A percentile compares a stretch with the other conserved stretches of the same genome.
Evolutionary conservation across 352 stramenopile genomes (phyloP).

Genomic region (Phytophthora pini): DNA sequence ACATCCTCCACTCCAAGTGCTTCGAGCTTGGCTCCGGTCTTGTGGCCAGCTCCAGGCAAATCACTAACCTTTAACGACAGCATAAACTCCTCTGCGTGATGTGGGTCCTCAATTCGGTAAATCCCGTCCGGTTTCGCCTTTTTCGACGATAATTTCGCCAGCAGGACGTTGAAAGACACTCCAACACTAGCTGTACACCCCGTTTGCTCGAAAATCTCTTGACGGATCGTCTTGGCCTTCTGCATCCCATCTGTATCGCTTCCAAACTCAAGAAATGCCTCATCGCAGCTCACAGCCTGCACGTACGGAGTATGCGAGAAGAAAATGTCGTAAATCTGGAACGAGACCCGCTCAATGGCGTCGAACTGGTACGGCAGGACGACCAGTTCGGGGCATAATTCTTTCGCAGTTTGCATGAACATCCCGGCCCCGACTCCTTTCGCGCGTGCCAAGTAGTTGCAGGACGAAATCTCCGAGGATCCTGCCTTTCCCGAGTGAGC

Average conservation of each 20-base stretch:
- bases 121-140: slow-evolving; percentile 94
- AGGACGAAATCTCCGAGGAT: slow-evolving; percentile 94
- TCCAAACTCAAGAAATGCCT: slow-evolving; percentile 93
- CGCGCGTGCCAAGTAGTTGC: slow-evolving; percentile 94
- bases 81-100: slow-evolving; percentile 71
- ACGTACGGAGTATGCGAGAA: slow-evolving; percentile 88
- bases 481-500: slow-evolving; percentile 85
- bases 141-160: slow-evolving; percentile 94
- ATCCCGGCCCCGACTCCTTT: slow-evolving; percentile 94
- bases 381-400: slow-evolving; percentile 92
- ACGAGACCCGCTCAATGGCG: slow-evolving; percentile 89
- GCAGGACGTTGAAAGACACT: slow-evolving; percentile 93
- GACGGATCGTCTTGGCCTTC: slow-evolving; percentile 75
- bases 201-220: slow-evolving; percentile 79
- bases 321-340: slow-evolving; percentile 93
- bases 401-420: slow-evolving; percentile 93
- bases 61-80: slow-evolving; percentile 68
- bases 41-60: slow-evolving; percentile 83
- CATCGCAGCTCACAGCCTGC: slow-evolving; percentile 96
- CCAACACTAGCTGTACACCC: slow-evolving; percentile 94
- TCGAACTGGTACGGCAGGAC: slow-evolving; percentile 96
- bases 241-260: slow-evolving; percentile 60
- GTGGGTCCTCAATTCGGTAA: slow-evolving; percentile 56
- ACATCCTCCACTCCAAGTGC: slow-evolving; percentile 72
- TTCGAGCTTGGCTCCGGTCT: slow-evolving; percentile 71